Evolutionary conservation across 2,329 filamentous ascomycete genomes (phyloP).

Genomic region (Microdochium nivale): DNA sequence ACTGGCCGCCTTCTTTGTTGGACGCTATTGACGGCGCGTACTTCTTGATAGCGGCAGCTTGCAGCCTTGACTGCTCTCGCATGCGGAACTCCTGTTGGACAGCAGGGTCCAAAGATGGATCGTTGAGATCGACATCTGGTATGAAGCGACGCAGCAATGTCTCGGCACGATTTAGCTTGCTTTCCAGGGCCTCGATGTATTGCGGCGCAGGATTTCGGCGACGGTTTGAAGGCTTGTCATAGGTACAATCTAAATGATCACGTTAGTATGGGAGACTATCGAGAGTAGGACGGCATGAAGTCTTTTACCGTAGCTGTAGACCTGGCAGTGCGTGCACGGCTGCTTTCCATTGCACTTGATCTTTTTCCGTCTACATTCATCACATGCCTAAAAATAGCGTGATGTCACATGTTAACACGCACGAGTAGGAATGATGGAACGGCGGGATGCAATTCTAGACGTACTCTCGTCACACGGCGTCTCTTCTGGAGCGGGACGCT

Average conservation of each 20-base stretch:
- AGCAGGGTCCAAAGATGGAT: constrained; percentile 71
- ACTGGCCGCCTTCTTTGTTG: constrained; percentile 49
- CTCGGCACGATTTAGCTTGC: constrained; percentile 74
- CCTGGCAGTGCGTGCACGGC: constrained; percentile 89
- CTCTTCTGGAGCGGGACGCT: constrained; percentile 63
- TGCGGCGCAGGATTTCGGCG: constrained; percentile 85
- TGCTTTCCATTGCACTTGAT: constrained; percentile 85
- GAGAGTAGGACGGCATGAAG: constrained; percentile 2
- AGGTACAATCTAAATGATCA: constrained; percentile 67
- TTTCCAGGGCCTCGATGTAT: constrained; percentile 85
- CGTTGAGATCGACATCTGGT: constrained; percentile 76
- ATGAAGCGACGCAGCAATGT: constrained; percentile 69
- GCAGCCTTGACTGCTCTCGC: constrained; percentile 41
- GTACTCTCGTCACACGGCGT: constrained; percentile 62
- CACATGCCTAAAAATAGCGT: not conserved
- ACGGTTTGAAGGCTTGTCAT: constrained; percentile 89
- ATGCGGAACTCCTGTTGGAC: constrained; percentile 61
- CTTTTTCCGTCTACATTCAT: constrained; percentile 66
- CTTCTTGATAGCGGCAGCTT: constrained; percentile 30
- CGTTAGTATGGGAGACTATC: constrained; percentile 12
- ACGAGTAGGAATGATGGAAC: not conserved
- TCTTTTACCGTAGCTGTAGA: constrained; percentile 88
- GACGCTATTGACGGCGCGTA: constrained; percentile 20
- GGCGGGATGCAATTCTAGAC: not conserved
- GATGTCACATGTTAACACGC: not conserved